phyloP scores from a whole-genome alignment of 768 basidiomycete species.

The Termitomyces sp. region DNA sequence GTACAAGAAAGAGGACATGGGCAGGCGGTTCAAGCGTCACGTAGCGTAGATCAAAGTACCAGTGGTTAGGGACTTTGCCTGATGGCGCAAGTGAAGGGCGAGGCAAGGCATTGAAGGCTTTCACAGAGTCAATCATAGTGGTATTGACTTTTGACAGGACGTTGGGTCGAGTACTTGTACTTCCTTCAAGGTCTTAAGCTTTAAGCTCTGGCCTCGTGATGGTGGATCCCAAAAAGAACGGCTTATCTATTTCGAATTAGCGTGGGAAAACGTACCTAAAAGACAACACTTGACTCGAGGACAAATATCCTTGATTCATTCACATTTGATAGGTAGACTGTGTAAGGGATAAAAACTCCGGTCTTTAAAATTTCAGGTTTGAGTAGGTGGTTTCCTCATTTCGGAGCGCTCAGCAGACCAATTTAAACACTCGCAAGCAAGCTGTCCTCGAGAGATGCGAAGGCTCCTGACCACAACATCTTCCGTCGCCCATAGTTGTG shows the following conservation, averaged over 20 bases:
- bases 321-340: background rate
- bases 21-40: slow-evolving; percentile 27
- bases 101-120: slow-evolving; percentile 22
- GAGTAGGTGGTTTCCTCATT: background rate
- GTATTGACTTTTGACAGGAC: background rate
- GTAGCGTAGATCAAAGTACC: slow-evolving; percentile 33
- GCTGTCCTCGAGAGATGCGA: background rate
- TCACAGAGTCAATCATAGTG: slow-evolving; percentile 7
- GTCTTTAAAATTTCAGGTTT: background rate
- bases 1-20: slow-evolving; percentile 24
- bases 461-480: background rate
- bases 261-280: background rate
- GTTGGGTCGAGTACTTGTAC: background rate
- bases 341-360: background rate
- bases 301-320: background rate
- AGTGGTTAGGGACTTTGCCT: slow-evolving; percentile 21
- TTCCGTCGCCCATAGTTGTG: background rate
- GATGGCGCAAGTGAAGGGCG: slow-evolving; percentile 12
- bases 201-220: too few relatives aligned
- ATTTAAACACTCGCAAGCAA: background rate
- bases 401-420: background rate
- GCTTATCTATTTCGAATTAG: background rate
- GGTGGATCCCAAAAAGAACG: background rate
- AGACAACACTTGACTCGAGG: background rate
- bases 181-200: background rate